Conservation (phyloP, 176 grass and related monocot genomes). For the Bromus sterilis region DNA sequence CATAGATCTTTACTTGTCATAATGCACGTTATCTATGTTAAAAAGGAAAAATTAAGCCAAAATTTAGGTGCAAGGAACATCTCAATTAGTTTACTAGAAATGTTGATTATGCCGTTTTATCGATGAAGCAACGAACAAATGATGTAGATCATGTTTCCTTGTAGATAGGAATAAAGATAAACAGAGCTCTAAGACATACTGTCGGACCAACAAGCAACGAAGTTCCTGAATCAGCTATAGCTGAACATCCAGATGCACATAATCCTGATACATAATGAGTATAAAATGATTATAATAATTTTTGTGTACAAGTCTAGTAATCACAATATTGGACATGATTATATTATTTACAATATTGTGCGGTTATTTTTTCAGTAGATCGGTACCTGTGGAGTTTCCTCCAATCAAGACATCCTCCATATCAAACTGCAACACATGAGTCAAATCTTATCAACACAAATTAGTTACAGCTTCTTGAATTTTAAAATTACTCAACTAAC, state of each 20-base stretch:
- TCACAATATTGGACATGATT: neutral
- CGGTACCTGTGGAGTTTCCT: constrained; percentile 46
- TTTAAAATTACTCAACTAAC: neutral
- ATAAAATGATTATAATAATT: constrained; percentile 11
- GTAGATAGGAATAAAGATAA: neutral
- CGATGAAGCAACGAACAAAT: neutral
- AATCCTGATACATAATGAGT: constrained; percentile 41
- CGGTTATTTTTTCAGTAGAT: neutral
- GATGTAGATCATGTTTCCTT: neutral
- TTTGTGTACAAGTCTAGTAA: neutral
- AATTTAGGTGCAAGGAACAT: neutral
- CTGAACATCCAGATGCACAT: constrained; percentile 53
- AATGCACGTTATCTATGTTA: neutral
- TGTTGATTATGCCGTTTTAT: neutral
- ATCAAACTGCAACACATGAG: constrained; percentile 45
- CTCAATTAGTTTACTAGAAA: neutral
- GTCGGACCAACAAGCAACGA: constrained; percentile 77
- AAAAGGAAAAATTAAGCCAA: neutral
- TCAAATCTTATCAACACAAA: constrained; percentile 11
- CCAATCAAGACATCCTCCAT: constrained; percentile 78
- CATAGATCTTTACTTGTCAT: neutral
- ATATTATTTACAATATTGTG: no score
- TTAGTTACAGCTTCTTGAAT: neutral
- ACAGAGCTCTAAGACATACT: constrained; percentile 32
- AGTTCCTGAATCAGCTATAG: constrained; percentile 92